phyloP scores from a whole-genome alignment of 768 basidiomycete species.

The Termitomyces sp. region DNA sequence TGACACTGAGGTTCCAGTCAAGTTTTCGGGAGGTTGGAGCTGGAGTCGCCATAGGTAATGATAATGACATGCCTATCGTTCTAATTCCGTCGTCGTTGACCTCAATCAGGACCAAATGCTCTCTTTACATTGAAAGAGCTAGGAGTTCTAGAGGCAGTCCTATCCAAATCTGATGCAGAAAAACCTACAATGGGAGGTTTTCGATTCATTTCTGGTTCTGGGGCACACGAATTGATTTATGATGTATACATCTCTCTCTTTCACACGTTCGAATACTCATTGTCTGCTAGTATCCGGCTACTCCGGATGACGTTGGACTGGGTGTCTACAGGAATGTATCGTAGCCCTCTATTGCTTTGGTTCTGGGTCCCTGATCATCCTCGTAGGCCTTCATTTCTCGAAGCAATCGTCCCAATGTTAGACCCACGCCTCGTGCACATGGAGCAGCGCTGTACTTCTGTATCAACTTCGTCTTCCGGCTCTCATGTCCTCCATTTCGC shows the following conservation, averaged over 20 bases:
- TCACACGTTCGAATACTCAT: background rate
- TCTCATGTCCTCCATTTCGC: slow-evolving; percentile 41
- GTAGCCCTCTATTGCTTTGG: background rate
- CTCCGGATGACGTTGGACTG: slow-evolving; percentile 36
- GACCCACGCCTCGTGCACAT: slow-evolving; percentile 44
- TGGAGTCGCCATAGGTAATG: slow-evolving; percentile 46
- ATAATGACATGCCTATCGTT: slow-evolving; percentile 7
- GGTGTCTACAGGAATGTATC: slow-evolving; percentile 30
- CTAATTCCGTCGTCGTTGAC: background rate
- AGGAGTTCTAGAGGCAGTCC: slow-evolving; percentile 41
- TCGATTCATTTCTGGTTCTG: slow-evolving; percentile 41
- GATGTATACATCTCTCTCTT: slow-evolving; percentile 31
- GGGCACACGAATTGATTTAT: slow-evolving; percentile 44
- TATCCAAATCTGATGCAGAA: slow-evolving; percentile 34
- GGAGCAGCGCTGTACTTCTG: slow-evolving; percentile 45
- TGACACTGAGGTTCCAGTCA: slow-evolving; percentile 28
- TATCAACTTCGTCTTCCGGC: slow-evolving; percentile 26
- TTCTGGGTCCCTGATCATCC: background rate
- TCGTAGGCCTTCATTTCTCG: slow-evolving; percentile 48
- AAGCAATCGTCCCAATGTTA: slow-evolving; percentile 43
- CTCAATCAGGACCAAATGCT: slow-evolving; percentile 45
- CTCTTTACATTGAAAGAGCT: slow-evolving; percentile 43
- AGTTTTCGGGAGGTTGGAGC: slow-evolving; percentile 54
- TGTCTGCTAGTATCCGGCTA: slow-evolving; percentile 29
- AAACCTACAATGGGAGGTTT: slow-evolving; percentile 33